A percentile compares a stretch with the other conserved stretches of the same genome.
Conservation (phyloP, 2,329 filamentous ascomycete species). For the Claviceps pazoutovae region DNA sequence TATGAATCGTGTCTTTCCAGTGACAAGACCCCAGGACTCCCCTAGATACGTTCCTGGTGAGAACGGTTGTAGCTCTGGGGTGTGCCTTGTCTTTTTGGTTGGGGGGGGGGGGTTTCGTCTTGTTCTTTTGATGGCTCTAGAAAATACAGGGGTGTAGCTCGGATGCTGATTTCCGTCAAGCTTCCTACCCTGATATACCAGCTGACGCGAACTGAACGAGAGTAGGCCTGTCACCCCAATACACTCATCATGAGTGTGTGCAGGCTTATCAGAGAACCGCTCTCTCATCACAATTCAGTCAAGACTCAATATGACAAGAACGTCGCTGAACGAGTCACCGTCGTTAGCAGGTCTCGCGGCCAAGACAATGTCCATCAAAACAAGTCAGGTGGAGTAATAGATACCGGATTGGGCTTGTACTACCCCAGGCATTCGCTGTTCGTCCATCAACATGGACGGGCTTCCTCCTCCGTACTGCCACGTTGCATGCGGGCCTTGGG, state of each 20-base stretch:
- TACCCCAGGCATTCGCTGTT: slow-evolving; percentile 6
- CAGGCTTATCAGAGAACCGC: neutral
- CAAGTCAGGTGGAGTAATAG: slow-evolving; percentile 10
- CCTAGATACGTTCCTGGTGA: no score
- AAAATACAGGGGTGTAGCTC: no score
- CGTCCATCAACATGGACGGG: slow-evolving; percentile 8
- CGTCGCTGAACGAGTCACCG: neutral
- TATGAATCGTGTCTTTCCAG: neutral
- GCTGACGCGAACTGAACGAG: neutral
- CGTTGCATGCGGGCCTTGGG: slow-evolving; percentile 10
- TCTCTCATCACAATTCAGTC: neutral
- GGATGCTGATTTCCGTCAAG: no score
- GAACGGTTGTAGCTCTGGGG: no score
- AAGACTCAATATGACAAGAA: neutral
- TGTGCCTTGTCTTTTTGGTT: neutral
- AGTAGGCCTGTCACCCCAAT: neutral
- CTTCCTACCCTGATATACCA: neutral
- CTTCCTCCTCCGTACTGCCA: slow-evolving; percentile 22
- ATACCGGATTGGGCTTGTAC: slow-evolving; percentile 8
- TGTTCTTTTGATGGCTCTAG: neutral
- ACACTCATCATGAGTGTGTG: neutral
- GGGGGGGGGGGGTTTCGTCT: no score
- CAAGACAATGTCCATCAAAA: slow-evolving; percentile 3
- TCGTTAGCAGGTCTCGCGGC: neutral
- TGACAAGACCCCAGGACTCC: no score